These are phyloP conservation scores for Laburnicola sp. DNA, from an alignment of 2,329 filamentous ascomycete genomes.

Conservation along the genomic window DNA sequence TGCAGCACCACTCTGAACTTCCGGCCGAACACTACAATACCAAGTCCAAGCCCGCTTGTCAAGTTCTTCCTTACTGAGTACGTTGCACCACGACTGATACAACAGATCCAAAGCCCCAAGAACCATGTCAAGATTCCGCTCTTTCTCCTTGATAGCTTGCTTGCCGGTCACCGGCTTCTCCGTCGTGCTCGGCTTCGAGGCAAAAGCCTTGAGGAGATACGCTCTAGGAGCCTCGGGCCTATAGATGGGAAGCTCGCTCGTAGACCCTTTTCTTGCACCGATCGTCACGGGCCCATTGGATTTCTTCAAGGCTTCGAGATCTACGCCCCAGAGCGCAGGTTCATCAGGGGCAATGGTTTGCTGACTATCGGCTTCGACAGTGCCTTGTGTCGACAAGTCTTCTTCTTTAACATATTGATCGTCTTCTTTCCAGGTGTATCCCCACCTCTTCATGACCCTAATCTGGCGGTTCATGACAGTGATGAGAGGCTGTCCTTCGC, in stretches of 20 bases:
- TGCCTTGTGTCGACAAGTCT: conserved; percentile 20
- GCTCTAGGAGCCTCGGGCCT: conserved; percentile 68
- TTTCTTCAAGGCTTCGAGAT: conserved; percentile 59
- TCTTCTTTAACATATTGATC: conserved; percentile 22
- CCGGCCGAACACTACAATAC: conserved; percentile 77
- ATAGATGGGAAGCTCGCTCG: conserved; percentile 68
- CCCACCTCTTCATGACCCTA: conserved; percentile 74
- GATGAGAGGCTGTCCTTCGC: conserved; percentile 73
- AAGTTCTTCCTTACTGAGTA: conserved; percentile 66
- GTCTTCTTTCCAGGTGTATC: conserved; percentile 61
- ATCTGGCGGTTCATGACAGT: conserved; percentile 74
- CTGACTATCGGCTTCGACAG: conserved; percentile 14
- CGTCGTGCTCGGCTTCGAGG: conserved; percentile 45
- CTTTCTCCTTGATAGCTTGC: conserved; percentile 49
- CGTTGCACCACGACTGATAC: conserved; percentile 72
- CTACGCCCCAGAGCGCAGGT: conserved; percentile 61
- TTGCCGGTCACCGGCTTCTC: conserved; percentile 11
- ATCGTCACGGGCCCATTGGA: conserved; percentile 42
- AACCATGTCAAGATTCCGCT: conserved; percentile 69
- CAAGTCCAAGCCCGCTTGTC: conserved; percentile 78
- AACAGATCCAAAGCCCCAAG: conserved; percentile 72
- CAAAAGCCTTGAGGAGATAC: conserved; percentile 64
- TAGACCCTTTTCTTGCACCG: conserved; percentile 16
- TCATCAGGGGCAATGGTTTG: conserved; percentile 30
- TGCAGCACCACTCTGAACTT: conserved; percentile 71